Evolutionary conservation across 139 green algal species (phyloP), one percentile per base, ranked within the genome.

Genomic region (Desmodesmus armatus): DNA sequence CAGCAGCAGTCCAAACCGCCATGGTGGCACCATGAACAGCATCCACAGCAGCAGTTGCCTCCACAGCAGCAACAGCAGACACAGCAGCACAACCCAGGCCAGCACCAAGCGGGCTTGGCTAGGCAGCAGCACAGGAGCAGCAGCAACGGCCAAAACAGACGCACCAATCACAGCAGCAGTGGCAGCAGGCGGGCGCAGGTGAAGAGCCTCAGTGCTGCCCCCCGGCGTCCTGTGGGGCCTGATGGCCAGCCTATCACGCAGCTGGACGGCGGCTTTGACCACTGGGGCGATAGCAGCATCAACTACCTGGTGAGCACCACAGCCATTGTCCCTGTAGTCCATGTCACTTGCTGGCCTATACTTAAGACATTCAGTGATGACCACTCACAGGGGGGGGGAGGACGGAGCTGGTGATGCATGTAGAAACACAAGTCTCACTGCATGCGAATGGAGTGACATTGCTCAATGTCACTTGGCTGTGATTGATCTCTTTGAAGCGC

Each of bases 241-340:
- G 41, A 2, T 5, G 79, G 67, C 6, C 29, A 44, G 33, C 63
- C 4, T 4, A n/a, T n/a, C n/a, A 21, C 15, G 15, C 27, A 17
- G 19, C 3, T 74, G 79, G 15, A 40, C 4, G 79, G 35, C 41
- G 44, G 44, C 21, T 85, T 85, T 69, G 63, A 85, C 43, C 65
- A 78, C 43, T 85, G 41, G 43, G 62, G 33, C 0, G 79, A 85
- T 17, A 49, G 63, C 44, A 40, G 29, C 11, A 49, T 40, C 29
- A 82, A 72, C 37, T 82, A 55, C 55, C 47, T 82, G 76, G 76
- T 82, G 55, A 72, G 76, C 15, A 39, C 3, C n/a, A n/a, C n/a
- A n/a, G n/a, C n/a, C n/a, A n/a, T n/a, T n/a, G n/a, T n/a, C n/a
- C n/a, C n/a, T n/a, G n/a, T n/a, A n/a, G n/a, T n/a, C n/a, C n/a